Conservation (phyloP, 2,329 filamentous ascomycete species). For the Colletotrichum orbiculare region DNA sequence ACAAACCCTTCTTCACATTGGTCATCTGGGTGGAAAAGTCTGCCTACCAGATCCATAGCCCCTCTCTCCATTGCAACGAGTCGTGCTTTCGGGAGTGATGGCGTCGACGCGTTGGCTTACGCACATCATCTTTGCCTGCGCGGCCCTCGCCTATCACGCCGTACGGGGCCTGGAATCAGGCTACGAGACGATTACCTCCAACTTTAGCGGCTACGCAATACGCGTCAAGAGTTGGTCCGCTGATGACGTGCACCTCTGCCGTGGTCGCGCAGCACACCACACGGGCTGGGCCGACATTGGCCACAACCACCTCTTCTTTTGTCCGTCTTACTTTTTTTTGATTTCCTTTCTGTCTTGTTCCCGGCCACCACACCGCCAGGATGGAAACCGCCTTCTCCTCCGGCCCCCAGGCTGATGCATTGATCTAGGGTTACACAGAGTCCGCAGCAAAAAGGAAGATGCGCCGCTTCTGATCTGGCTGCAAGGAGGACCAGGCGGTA, state of each 20-base stretch:
- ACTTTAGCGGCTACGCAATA: constrained; percentile 2
- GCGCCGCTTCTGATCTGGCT: constrained; percentile 64
- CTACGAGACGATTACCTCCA: constrained; percentile 15
- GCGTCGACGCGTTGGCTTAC: constrained; percentile 7
- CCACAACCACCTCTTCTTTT: constrained; percentile 24
- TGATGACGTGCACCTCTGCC: constrained; percentile 17
- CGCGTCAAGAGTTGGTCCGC: constrained; percentile 22
- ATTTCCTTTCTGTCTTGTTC: too few species aligned
- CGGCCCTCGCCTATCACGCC: constrained; percentile 12
- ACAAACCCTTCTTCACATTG: not conserved
- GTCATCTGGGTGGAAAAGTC: not conserved
- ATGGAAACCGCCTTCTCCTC: too few species aligned
- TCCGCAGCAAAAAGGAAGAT: constrained; percentile 39
- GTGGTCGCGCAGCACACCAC: constrained; percentile 12
- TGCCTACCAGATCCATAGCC: too few species aligned
- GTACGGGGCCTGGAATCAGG: not conserved
- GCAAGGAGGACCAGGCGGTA: constrained; percentile 70
- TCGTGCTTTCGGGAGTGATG: constrained; percentile 4
- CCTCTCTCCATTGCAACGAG: too few species aligned
- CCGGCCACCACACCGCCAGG: too few species aligned
- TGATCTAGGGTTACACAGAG: constrained; percentile 43
- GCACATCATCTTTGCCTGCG: constrained; percentile 7
- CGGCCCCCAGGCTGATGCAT: too few species aligned
- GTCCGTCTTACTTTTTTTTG: constrained; percentile 42
- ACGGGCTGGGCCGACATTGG: constrained; percentile 18